Base-by-base conservation (phyloP, 1,284 basidiomycete species). In the Ganoderma resinaceum region DNA sequence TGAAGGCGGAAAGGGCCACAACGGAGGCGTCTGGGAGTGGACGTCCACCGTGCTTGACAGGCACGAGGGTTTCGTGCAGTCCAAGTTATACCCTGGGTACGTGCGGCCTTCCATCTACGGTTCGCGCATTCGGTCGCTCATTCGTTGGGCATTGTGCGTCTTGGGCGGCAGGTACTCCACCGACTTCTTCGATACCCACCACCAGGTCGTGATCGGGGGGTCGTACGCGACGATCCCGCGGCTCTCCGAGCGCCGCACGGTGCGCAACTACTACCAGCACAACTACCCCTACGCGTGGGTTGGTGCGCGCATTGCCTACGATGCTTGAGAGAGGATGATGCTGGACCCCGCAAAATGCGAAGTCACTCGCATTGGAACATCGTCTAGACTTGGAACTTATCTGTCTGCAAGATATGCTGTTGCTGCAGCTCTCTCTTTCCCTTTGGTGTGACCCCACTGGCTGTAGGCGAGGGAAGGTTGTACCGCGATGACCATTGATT, bases 21-120 rank as follows among this genome's bases (percentile, higher is more conserved):
- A 99, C 74, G 97, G 97, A 23, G 97, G 97, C 23, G 92, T 98
- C n/a, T 99, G 96, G 96, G 96, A 98, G 82, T 99, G 97, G 97
- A 98, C 97, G 3, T 92, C 91, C 31, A 96, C 95, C 8, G 73
- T 85, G 35, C 88, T 97, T 63, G 88, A 89, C 35, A 85, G 83
- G 46, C 86, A 90, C 73, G 90, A 94, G 2, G 96, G 95, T 0
- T 99, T 93, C 78, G 83, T 85, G 60, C 83, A 89, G 11, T 95
- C 94, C 3, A 82, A 82, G 60, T 79, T 97, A 65, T 98, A 98
- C 78, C 96, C 96, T 33, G 96, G 94, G 86, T 89, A 75, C 65
- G 82, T 74, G 61, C 18, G 43, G 69, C 16, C 1, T 11, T 16
- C 20, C n/a, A 3, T 46, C 7, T 23, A 5, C 20, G 3, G 6